Evolutionary conservation across 257 asterid genomes (phyloP), one percentile per base, ranked within the genome.

Genomic region (Fraxinus cuspidata): DNA sequence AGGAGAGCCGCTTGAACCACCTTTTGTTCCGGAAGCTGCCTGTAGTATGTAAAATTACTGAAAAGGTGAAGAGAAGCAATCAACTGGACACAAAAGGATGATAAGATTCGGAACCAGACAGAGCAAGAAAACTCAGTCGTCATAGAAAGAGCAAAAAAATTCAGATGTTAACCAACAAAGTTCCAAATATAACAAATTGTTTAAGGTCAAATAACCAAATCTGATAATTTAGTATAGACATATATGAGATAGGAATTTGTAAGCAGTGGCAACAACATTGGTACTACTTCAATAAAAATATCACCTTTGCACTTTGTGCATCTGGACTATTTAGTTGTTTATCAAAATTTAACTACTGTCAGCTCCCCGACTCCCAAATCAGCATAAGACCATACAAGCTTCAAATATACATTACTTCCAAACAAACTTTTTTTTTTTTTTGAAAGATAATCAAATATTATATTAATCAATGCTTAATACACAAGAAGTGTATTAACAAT

Each of bases 21-120:
- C 99, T 89, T 93, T 96, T 21, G 99, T 96, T 82, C 99, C 99
- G 23, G 99, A 96, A 84, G 99, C 99, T 49, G 99, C 99, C 99
- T 96, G 89, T 72, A 44, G 66, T 72, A 76, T 75, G 15, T 42
- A 67, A 47, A 75, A 37, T 28, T 58, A 31, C 10, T 16, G 40
- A 56, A 77, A 80, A 1, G 10, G 32, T n/a, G 13, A 64, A 65
- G 68, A 9, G 60, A 82, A 23, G 66, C 76, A 53, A 75, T 37
- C n/a, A 23, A 64, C 19, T n/a, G 66, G 42, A 70, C 77, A 65
- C 34, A 31, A 58, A 71, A 71, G 11, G 28, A 68, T 40, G 71
- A 73, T 73, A 65, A 67, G 65, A 67, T 49, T 21, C 27, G 32
- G 81, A 69, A 66, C 35, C 60, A 70, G 53, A 78, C 31, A 44